Evolutionary conservation across 2,329 filamentous ascomycete genomes (phyloP).

Genomic region (Diaporthe velutina): DNA sequence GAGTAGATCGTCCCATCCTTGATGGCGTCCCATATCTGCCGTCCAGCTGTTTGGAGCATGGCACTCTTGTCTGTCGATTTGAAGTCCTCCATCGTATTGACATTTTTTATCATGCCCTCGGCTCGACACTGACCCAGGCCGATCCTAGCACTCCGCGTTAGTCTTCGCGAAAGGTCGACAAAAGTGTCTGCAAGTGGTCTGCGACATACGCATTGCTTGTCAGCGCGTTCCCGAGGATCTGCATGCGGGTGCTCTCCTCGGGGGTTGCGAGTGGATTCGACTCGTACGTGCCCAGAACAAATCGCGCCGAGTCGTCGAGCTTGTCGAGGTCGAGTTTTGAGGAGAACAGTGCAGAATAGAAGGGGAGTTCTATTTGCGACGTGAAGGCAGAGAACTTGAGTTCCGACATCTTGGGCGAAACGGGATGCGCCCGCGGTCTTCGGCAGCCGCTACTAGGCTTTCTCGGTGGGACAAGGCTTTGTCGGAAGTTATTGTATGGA

Average conservation of each 20-base stretch:
- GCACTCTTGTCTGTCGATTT: constrained; percentile 83
- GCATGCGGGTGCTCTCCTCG: constrained; percentile 86
- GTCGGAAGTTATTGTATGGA: neutral
- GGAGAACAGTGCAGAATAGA: constrained; percentile 92
- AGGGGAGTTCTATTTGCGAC: constrained; percentile 94
- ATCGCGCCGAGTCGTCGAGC: constrained; percentile 91
- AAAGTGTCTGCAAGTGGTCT: neutral
- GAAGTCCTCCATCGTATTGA: constrained; percentile 96
- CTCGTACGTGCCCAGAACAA: constrained; percentile 90
- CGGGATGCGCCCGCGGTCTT: neutral
- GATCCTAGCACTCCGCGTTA: constrained; percentile 60
- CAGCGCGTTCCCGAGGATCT: constrained; percentile 88
- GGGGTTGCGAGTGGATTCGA: constrained; percentile 78
- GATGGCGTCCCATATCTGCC: constrained; percentile 97
- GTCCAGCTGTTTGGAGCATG: constrained; percentile 82
- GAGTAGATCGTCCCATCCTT: constrained; percentile 97
- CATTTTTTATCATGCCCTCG: constrained; percentile 94
- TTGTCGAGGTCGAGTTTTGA: constrained; percentile 98
- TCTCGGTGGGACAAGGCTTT: neutral
- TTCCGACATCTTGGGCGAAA: constrained; percentile 60
- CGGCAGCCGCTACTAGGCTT: neutral
- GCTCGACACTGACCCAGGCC: constrained; percentile 82
- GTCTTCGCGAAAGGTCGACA: neutral
- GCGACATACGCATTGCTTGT: constrained; percentile 81
- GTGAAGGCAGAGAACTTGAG: constrained; percentile 87